Conservation (phyloP, 345 rosid genomes). For the Zanthoxylum bungeanum region DNA sequence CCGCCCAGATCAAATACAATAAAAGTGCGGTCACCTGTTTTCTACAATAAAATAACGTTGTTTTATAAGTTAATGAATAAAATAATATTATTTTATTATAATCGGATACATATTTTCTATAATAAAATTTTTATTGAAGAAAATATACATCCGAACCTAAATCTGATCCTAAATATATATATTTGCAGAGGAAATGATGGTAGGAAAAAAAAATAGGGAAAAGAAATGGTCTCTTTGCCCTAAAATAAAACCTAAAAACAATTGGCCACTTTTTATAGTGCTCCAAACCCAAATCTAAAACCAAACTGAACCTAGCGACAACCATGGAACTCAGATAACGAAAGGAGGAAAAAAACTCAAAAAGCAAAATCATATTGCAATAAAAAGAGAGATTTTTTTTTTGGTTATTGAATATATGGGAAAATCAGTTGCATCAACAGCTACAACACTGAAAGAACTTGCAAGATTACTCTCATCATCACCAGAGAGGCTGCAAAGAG, state of each 20-base stretch:
- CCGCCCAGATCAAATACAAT: neutral
- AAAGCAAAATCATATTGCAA: neutral
- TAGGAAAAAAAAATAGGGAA: neutral
- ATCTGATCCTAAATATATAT: too few relatives aligned
- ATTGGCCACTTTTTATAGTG: neutral
- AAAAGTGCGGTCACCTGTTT: too few relatives aligned
- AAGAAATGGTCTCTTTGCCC: neutral
- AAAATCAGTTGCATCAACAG: constrained; percentile 38
- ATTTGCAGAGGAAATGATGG: too few relatives aligned
- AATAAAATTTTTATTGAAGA: too few relatives aligned
- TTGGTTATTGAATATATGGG: constrained; percentile 43
- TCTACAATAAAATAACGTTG: too few relatives aligned
- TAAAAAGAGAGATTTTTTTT: too few relatives aligned
- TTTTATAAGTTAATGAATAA: too few relatives aligned
- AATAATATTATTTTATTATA: too few relatives aligned
- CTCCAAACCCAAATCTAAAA: neutral
- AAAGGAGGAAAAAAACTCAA: neutral
- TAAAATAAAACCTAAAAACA: neutral
- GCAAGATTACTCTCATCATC: constrained; percentile 43
- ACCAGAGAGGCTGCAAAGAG: constrained; percentile 25
- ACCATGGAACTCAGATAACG: constrained; percentile 20
- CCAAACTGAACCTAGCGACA: neutral
- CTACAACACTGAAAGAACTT: constrained; percentile 41
- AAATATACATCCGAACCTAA: too few relatives aligned
- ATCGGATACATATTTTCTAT: too few relatives aligned